Evolutionary conservation across 164 flowering plant genomes (phyloP).

Genomic region (Macadamia integrifolia): DNA sequence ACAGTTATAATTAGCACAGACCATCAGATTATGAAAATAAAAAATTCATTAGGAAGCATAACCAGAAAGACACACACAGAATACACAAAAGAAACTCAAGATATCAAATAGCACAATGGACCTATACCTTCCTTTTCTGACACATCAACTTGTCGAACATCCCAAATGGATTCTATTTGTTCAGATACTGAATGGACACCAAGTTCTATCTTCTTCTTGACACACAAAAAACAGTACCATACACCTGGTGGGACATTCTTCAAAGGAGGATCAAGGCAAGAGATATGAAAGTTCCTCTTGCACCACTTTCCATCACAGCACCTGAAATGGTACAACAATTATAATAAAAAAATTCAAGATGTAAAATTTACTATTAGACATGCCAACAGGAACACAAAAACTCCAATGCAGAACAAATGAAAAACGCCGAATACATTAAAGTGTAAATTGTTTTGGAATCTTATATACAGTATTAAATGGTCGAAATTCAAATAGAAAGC

Average conservation of each 20-base stretch:
- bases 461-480: too few species aligned
- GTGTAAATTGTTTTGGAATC: too few species aligned
- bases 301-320: conserved; percentile 58
- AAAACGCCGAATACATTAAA: too few species aligned
- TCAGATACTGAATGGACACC: conserved; percentile 54
- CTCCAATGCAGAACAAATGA: too few species aligned
- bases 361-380: too few species aligned
- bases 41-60: too few species aligned
- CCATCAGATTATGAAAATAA: neutral
- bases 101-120: neutral
- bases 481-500: too few species aligned
- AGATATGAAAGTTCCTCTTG: conserved; percentile 40
- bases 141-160: conserved; percentile 44
- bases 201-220: conserved; percentile 40
- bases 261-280: conserved; percentile 52
- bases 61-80: neutral
- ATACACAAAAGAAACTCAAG: neutral
- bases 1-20: conserved; percentile 6
- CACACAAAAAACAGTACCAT: conserved; percentile 53
- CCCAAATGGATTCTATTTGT: conserved; percentile 67
- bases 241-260: conserved; percentile 31
- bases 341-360: too few species aligned
- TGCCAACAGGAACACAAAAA: too few species aligned
- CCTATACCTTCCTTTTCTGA: conserved; percentile 35
- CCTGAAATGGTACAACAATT: conserved; percentile 20